These are phyloP conservation scores for Protomyces lactucae-debilis DNA, from an alignment of 1,139 yeast species.

Conservation along the genomic window DNA sequence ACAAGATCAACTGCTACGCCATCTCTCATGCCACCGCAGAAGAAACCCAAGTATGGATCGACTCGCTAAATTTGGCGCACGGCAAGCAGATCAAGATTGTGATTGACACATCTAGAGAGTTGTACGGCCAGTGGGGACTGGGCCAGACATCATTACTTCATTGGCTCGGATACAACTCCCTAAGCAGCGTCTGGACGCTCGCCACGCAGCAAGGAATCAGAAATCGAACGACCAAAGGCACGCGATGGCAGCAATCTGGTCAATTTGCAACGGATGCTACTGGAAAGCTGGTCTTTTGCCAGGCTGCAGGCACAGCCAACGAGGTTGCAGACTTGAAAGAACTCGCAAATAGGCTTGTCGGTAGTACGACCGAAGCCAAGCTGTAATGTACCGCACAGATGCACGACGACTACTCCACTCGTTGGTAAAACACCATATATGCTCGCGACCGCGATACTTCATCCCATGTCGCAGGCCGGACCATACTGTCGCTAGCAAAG, in stretches of 20 bases:
- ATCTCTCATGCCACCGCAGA: slow-evolving; percentile 19
- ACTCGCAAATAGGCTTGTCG: background rate
- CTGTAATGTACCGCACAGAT: background rate
- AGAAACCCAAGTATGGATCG: slow-evolving; percentile 16
- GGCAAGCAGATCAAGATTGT: slow-evolving; percentile 1
- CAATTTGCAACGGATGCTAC: background rate
- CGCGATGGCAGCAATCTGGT: slow-evolving; percentile 23
- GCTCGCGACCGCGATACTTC: slow-evolving; percentile 28
- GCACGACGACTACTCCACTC: background rate
- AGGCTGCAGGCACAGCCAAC: slow-evolving; percentile 10
- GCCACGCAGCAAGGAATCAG: slow-evolving; percentile 18
- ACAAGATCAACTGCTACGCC: slow-evolving; percentile 8
- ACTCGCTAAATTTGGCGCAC: background rate
- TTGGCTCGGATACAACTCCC: slow-evolving; percentile 7
- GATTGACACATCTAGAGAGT: slow-evolving; percentile 2
- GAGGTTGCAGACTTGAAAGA: slow-evolving; percentile 8
- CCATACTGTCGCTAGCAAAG: slow-evolving; percentile 28
- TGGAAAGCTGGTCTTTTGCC: slow-evolving; percentile 2
- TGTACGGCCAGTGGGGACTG: slow-evolving; percentile 22
- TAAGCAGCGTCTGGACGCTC: slow-evolving; percentile 3
- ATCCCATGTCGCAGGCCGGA: slow-evolving; percentile 26
- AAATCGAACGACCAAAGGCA: slow-evolving; percentile 17
- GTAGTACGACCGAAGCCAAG: background rate
- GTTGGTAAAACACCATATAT: slow-evolving; percentile 28
- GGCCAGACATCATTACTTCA: slow-evolving; percentile 5